phyloP scores from a whole-genome alignment of 2,329 filamentous ascomycete genomes.

The Botrytis fragariae region DNA sequence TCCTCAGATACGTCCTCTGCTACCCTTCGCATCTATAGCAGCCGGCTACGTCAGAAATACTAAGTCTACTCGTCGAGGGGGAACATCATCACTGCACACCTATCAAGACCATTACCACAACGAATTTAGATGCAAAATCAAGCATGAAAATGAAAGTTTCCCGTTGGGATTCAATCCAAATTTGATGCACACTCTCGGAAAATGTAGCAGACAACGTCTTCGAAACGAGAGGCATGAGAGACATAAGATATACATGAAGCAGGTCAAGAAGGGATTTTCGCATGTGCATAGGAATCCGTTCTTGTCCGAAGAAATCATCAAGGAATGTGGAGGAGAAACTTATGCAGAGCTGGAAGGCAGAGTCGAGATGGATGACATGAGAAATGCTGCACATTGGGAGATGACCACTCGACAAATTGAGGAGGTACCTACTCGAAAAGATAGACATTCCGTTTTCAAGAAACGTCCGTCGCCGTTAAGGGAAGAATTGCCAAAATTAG shows the following conservation, averaged over 20 bases:
- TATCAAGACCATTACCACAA: neutral
- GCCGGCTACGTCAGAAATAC: neutral
- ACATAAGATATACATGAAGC: neutral
- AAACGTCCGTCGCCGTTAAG: neutral
- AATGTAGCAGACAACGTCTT: neutral
- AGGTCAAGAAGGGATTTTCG: neutral
- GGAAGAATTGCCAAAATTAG: neutral
- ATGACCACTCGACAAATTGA: neutral
- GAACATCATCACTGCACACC: slow-evolving; percentile 3
- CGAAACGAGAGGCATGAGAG: neutral
- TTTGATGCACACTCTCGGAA: neutral
- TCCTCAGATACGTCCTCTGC: neutral
- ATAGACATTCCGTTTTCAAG: neutral
- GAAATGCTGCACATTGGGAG: slow-evolving; percentile 2
- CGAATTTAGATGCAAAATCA: neutral
- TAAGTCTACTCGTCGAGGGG: neutral
- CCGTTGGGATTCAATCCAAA: neutral
- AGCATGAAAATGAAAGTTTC: neutral
- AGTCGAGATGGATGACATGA: neutral
- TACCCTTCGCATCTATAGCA: neutral
- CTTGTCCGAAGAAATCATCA: neutral
- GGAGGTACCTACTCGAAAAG: neutral
- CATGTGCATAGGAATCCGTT: neutral
- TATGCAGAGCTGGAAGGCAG: neutral
- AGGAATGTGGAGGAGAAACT: neutral